Evolutionary conservation across 495 filamentous ascomycete genomes (phyloP).

Genomic region (Neurospora sp.): DNA sequence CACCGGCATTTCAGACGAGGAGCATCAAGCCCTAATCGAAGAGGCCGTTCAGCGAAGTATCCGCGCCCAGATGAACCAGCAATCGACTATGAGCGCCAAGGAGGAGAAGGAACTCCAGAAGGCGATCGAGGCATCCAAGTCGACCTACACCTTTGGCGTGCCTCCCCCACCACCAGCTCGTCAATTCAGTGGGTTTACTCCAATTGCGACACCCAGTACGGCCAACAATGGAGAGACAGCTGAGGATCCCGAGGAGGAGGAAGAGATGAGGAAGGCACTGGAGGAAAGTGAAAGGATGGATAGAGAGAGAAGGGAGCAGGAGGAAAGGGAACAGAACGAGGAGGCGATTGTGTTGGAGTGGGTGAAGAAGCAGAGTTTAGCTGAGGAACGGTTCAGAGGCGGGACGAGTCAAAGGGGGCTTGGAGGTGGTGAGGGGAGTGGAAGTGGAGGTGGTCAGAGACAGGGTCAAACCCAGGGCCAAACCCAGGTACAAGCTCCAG

Average conservation of each 20-base stretch:
- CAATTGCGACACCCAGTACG: neutral
- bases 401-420: slow-evolving; percentile 9
- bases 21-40: slow-evolving; percentile 47
- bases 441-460: slow-evolving; percentile 4
- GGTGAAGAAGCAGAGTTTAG: slow-evolving; percentile 66
- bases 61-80: slow-evolving; percentile 18
- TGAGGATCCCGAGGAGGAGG: slow-evolving; percentile 29
- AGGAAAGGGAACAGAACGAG: slow-evolving; percentile 43
- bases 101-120: slow-evolving; percentile 40
- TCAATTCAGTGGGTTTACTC: neutral
- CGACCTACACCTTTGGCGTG: slow-evolving; percentile 3
- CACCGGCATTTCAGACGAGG: slow-evolving; percentile 35
- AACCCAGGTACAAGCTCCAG: neutral
- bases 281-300: slow-evolving; percentile 37
- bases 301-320: slow-evolving; percentile 25
- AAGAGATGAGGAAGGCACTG: slow-evolving; percentile 31
- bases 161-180: neutral
- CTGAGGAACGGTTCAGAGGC: slow-evolving; percentile 46
- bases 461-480: neutral
- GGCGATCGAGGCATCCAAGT: slow-evolving; percentile 36
- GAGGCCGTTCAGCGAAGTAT: slow-evolving; percentile 49
- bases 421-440: neutral
- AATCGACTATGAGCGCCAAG: slow-evolving; percentile 11
- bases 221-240: slow-evolving; percentile 2
- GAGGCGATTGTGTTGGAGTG: slow-evolving; percentile 68